Evolutionary conservation across 305 asterid species (phyloP).

Genomic region (Rubia occidens): DNA sequence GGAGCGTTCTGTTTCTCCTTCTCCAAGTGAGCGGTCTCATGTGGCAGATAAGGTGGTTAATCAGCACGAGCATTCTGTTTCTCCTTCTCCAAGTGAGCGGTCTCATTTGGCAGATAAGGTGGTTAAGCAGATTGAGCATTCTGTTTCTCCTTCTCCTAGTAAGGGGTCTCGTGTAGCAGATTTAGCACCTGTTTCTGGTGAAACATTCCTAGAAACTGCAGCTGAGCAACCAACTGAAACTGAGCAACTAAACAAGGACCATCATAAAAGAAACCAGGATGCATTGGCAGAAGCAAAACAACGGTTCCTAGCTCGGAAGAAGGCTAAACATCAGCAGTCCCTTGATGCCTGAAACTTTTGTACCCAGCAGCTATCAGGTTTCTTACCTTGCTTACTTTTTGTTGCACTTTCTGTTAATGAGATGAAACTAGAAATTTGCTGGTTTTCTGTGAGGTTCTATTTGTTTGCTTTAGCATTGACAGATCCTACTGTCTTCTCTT

Average conservation of each 20-base stretch:
- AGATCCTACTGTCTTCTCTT: neutral
- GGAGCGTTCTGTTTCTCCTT: conserved; percentile 9
- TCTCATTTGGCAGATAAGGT: conserved; percentile 15
- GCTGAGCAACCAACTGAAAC: conserved; percentile 22
- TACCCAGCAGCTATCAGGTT: neutral
- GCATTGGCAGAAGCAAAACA: conserved; percentile 66
- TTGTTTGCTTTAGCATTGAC: too few relatives aligned
- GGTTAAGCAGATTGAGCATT: conserved; percentile 20
- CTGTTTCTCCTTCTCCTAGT: conserved; percentile 31
- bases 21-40: conserved; percentile 19
- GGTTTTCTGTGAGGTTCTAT: too few relatives aligned
- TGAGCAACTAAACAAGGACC: conserved; percentile 36
- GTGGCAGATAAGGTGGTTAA: conserved; percentile 21
- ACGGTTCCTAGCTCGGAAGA: conserved; percentile 73
- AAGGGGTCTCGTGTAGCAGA: conserved; percentile 23
- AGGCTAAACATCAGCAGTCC: conserved; percentile 30
- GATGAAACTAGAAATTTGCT: neutral
- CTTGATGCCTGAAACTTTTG: neutral
- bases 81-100: conserved; percentile 34
- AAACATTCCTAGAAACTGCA: conserved; percentile 26
- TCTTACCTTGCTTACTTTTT: neutral
- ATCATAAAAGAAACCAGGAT: conserved; percentile 47
- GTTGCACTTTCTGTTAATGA: neutral
- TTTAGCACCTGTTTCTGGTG: conserved; percentile 30
- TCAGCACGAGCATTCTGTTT: conserved; percentile 26